Conservation (phyloP, 2,329 filamentous ascomycete genomes). For the Monosporascus ibericus region DNA sequence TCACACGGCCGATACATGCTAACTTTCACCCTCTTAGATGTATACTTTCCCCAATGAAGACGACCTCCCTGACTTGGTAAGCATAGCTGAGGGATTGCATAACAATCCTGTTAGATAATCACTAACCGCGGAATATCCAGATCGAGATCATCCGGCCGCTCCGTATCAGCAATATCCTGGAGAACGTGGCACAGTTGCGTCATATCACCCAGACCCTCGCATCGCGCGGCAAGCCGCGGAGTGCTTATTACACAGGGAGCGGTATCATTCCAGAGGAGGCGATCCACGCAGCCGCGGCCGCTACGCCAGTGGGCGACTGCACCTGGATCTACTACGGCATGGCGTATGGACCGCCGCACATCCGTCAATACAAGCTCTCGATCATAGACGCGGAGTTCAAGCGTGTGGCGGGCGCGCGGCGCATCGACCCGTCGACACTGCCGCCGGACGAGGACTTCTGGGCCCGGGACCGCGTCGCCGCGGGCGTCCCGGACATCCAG, state of each 20-base stretch:
- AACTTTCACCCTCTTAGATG: conserved; percentile 28
- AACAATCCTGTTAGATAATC: background rate
- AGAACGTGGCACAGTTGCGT: conserved; percentile 31
- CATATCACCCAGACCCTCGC: conserved; percentile 31
- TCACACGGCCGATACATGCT: background rate
- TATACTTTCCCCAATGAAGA: conserved; percentile 42
- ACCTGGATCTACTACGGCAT: conserved; percentile 30
- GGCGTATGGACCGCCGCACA: conserved; percentile 27
- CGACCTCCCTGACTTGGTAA: conserved; percentile 38
- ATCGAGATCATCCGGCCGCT: conserved; percentile 42
- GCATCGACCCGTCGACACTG: conserved; percentile 28
- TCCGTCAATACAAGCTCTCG: conserved; percentile 27
- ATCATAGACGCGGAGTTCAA: conserved; percentile 27
- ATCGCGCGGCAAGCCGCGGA: conserved; percentile 27
- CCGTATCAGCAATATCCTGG: conserved; percentile 30
- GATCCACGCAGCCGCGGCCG: conserved; percentile 24
- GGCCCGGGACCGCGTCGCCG: conserved; percentile 23
- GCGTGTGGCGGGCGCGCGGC: conserved; percentile 22
- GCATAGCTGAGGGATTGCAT: background rate
- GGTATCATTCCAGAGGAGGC: conserved; percentile 26
- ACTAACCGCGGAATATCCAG: conserved; percentile 9
- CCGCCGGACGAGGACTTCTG: conserved; percentile 27
- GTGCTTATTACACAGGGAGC: conserved; percentile 23
- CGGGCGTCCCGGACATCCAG: conserved; percentile 31
- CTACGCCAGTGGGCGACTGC: conserved; percentile 26